Percentiles rank a stretch among this genome's conserved stretches.
Conservation (phyloP, 441 rosid genomes). For the Euphorbia corollata region DNA sequence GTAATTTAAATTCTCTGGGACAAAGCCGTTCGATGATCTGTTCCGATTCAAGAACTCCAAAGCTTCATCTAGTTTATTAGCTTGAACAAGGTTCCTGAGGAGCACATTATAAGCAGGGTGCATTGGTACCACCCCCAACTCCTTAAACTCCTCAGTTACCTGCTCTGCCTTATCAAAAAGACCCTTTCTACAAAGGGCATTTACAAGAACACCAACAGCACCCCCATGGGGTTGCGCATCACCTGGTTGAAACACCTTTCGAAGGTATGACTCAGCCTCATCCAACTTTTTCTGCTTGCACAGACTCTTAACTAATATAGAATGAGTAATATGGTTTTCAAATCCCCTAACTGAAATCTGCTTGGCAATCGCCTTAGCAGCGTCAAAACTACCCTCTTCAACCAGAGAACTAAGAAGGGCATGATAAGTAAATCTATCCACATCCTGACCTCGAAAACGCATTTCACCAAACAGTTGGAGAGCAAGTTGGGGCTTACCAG, state of each 20-base stretch:
- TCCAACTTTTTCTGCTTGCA: constrained; percentile 51
- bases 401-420: constrained; percentile 69
- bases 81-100: constrained; percentile 43
- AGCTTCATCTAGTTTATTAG: constrained; percentile 43
- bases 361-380: constrained; percentile 32
- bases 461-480: constrained; percentile 63
- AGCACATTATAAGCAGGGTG: constrained; percentile 50
- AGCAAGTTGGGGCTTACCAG: constrained; percentile 60
- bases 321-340: constrained; percentile 35
- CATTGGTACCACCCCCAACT: constrained; percentile 31
- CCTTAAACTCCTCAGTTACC: constrained; percentile 32
- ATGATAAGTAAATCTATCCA: constrained; percentile 52
- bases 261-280: constrained; percentile 50
- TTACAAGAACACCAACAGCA: constrained; percentile 37
- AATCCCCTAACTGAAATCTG: constrained; percentile 57
- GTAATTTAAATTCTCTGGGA: constrained; percentile 48
- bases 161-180: constrained; percentile 27
- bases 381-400: constrained; percentile 49
- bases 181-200: constrained; percentile 40
- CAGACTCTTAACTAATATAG: constrained; percentile 50
- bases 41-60: constrained; percentile 48
- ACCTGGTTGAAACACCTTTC: constrained; percentile 9
- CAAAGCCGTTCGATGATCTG: constrained; percentile 35
- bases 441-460: constrained; percentile 67
- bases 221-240: constrained; percentile 21